These are phyloP conservation scores for Aspergillus felis DNA, from an alignment of 2,329 filamentous ascomycete species.

Conservation along the genomic window DNA sequence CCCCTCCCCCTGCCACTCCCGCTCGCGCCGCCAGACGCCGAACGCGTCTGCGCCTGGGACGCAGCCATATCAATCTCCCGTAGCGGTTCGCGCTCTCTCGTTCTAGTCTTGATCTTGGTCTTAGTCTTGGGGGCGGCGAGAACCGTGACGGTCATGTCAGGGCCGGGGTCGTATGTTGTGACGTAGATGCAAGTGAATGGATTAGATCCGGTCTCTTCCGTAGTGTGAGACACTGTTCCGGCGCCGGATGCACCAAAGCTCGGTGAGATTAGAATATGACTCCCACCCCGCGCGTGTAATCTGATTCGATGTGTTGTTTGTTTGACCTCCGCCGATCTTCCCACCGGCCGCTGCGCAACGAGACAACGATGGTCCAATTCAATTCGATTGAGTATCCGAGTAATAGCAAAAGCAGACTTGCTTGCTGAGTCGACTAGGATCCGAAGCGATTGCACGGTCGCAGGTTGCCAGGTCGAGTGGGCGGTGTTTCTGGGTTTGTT, in stretches of 20 bases:
- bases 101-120: conserved; percentile 22
- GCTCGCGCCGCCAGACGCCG: conserved; percentile 22
- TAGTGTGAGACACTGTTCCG: not conserved
- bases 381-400: not conserved
- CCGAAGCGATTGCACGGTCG: conserved; percentile 4
- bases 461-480: conserved; percentile 1
- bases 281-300: not conserved
- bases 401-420: not conserved
- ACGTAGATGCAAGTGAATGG: not conserved
- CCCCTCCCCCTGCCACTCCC: conserved; percentile 18
- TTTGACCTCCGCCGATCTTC: not conserved
- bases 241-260: not conserved
- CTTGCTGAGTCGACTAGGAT: not conserved
- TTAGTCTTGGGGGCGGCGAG: conserved; percentile 31
- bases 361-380: not conserved
- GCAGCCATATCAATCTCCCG: conserved; percentile 35
- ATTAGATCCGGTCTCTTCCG: not conserved
- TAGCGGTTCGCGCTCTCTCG: conserved; percentile 36
- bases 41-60: conserved; percentile 35
- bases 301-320: not conserved
- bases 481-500: conserved; percentile 2
- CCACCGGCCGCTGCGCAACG: not conserved
- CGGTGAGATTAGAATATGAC: not conserved
- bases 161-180: conserved; percentile 1
- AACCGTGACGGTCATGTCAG: conserved; percentile 40